Evolutionary conservation across 2,329 filamentous ascomycete genomes (phyloP).

Genomic region (Pseudocercospora fijiensis): DNA sequence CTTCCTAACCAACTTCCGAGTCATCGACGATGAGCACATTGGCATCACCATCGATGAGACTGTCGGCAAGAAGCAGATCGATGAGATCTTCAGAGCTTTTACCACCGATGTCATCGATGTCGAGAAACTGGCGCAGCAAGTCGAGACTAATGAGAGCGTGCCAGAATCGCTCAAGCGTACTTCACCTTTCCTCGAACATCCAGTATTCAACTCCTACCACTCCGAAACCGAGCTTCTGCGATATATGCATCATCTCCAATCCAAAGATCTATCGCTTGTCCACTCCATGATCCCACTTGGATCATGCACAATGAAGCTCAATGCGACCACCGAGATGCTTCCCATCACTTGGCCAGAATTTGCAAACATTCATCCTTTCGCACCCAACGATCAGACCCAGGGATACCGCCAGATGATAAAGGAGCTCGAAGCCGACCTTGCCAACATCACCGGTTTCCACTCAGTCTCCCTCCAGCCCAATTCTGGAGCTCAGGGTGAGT

Average conservation of each 20-base stretch:
- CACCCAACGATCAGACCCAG: conserved; percentile 60
- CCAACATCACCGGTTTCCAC: conserved; percentile 84
- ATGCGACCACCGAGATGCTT: conserved; percentile 89
- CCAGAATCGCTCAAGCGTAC: conserved; percentile 66
- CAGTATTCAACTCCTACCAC: conserved; percentile 92
- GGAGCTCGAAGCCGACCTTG: conserved; percentile 72
- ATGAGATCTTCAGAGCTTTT: conserved; percentile 59
- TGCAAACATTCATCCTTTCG: conserved; percentile 78
- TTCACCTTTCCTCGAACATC: conserved; percentile 77
- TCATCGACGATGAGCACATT: conserved; percentile 60
- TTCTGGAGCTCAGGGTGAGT: conserved; percentile 93
- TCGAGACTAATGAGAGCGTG: conserved; percentile 42
- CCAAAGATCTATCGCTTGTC: conserved; percentile 87
- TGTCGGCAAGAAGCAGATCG: conserved; percentile 56
- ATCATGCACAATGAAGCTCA: conserved; percentile 98
- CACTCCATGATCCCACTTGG: conserved; percentile 98
- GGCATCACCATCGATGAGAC: conserved; percentile 80
- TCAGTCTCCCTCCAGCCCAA: conserved; percentile 90
- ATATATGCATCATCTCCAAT: conserved; percentile 90
- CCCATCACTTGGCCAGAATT: conserved; percentile 76
- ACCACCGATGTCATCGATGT: conserved; percentile 45
- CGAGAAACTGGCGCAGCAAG: conserved; percentile 34
- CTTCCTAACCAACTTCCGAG: conserved; percentile 62
- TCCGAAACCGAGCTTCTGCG: conserved; percentile 92
- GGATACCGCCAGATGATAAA: conserved; percentile 71